A percentile compares a stretch with the other conserved stretches of the same genome.
Evolutionary conservation across 176 grass and related monocot species (phyloP).

Genomic region (Eleusine indica): DNA sequence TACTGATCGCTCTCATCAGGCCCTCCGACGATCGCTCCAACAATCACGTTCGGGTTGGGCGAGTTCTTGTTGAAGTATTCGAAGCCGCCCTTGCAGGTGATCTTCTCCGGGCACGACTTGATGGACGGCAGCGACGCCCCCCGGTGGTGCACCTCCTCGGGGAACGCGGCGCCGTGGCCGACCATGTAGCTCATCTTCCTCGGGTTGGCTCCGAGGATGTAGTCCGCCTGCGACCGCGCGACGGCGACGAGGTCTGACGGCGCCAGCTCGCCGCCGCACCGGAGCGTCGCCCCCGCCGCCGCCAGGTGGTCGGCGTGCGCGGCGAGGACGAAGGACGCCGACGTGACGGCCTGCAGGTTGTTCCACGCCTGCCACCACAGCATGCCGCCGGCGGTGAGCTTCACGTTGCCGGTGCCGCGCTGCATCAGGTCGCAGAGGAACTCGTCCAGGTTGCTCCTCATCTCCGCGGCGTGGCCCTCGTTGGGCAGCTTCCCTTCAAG

Average conservation of each 20-base stretch:
- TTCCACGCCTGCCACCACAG: constrained; percentile 58
- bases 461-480: constrained; percentile 22
- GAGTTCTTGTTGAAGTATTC: constrained; percentile 23
- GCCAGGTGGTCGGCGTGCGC: constrained; percentile 57
- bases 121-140: constrained; percentile 73
- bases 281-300: constrained; percentile 12
- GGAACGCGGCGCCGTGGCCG: constrained; percentile 51
- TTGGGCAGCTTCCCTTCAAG: constrained; percentile 51
- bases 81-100: constrained; percentile 62
- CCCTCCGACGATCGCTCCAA: constrained; percentile 71
- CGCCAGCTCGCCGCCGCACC: constrained; percentile 16
- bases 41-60: constrained; percentile 65
- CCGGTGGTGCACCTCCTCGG: constrained; percentile 68
- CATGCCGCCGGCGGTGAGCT: constrained; percentile 58
- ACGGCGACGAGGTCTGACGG: constrained; percentile 48
- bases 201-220: constrained; percentile 71
- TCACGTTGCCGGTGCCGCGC: constrained; percentile 30
- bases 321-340: constrained; percentile 53
- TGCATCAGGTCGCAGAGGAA: constrained; percentile 68
- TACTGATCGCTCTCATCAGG: constrained; percentile 57
- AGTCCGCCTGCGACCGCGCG: constrained; percentile 47
- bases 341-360: constrained; percentile 63
- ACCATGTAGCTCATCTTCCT: constrained; percentile 86
- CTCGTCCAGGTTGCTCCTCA: constrained; percentile 42
- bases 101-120: background rate